Conservation (phyloP, 2,329 filamentous ascomycete species). For the Knoxdaviesia proteae region DNA sequence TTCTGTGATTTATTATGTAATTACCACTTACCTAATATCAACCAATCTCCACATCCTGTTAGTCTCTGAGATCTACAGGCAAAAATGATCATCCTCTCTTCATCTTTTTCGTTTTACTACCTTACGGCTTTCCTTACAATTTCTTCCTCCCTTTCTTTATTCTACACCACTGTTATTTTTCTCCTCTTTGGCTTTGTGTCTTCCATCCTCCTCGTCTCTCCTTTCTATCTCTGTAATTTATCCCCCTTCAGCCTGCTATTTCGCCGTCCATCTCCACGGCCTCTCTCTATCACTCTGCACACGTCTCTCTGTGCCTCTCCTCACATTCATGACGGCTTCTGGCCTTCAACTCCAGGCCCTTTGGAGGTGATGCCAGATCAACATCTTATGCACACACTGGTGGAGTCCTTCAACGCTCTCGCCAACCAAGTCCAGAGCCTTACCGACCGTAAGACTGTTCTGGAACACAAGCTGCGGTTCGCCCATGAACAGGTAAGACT, state of each 20-base stretch:
- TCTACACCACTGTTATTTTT: slow-evolving; percentile 5
- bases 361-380: no score
- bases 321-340: not conserved
- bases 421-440: slow-evolving; percentile 44
- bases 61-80: no score
- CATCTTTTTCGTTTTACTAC: not conserved
- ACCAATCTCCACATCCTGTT: no score
- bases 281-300: not conserved
- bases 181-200: slow-evolving; percentile 3
- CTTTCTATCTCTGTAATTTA: not conserved
- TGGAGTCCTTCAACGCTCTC: slow-evolving; percentile 42
- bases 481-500: slow-evolving; percentile 42
- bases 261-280: not conserved
- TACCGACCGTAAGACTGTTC: slow-evolving; percentile 40
- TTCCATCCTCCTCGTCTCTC: slow-evolving; percentile 3
- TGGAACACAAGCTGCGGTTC: slow-evolving; percentile 46
- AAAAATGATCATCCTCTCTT: not conserved
- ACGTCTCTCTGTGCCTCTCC: not conserved
- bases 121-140: not conserved
- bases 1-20: no score
- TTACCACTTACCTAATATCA: no score
- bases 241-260: not conserved
- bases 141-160: slow-evolving; percentile 5
- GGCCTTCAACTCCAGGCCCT: no score
- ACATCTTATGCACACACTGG: slow-evolving; percentile 27